Conservation (phyloP, 768 basidiomycete genomes). For the Calocybe gangraenosa region DNA sequence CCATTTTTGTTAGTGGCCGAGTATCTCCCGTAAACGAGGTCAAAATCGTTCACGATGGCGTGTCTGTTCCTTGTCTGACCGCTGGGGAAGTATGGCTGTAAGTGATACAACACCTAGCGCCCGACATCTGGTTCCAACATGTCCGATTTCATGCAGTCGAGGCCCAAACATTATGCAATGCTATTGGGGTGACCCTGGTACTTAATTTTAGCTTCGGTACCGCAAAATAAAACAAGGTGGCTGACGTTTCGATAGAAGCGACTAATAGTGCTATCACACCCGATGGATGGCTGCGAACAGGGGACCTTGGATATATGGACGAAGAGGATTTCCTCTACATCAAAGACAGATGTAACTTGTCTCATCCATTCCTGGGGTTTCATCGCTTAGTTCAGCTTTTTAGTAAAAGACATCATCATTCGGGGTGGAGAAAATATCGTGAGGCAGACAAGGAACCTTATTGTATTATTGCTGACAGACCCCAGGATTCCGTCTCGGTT, state of each 20-base stretch:
- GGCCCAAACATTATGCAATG: constrained; percentile 63
- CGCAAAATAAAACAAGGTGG: background rate
- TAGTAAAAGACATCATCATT: constrained; percentile 63
- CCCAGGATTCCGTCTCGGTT: constrained; percentile 53
- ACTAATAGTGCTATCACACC: constrained; percentile 41
- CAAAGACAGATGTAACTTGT: constrained; percentile 43
- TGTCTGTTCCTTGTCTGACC: constrained; percentile 27
- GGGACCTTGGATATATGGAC: constrained; percentile 51
- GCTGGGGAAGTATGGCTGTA: constrained; percentile 52
- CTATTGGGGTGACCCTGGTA: constrained; percentile 57
- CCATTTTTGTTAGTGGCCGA: constrained; percentile 39
- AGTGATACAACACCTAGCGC: constrained; percentile 16
- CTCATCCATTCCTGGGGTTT: background rate
- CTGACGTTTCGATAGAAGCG: constrained; percentile 27
- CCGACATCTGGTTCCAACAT: background rate
- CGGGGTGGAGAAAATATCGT: constrained; percentile 59
- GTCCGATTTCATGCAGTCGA: constrained; percentile 29
- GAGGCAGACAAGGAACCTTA: constrained; percentile 26
- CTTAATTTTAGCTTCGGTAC: background rate
- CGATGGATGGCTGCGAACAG: constrained; percentile 58
- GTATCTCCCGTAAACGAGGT: constrained; percentile 56
- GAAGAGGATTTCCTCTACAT: constrained; percentile 57
- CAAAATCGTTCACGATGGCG: constrained; percentile 39
- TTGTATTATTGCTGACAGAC: background rate
- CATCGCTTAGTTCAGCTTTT: background rate